phyloP scores from a whole-genome alignment of 805 yeast genomes.

The Zygosaccharomyces kombuchaensis region DNA sequence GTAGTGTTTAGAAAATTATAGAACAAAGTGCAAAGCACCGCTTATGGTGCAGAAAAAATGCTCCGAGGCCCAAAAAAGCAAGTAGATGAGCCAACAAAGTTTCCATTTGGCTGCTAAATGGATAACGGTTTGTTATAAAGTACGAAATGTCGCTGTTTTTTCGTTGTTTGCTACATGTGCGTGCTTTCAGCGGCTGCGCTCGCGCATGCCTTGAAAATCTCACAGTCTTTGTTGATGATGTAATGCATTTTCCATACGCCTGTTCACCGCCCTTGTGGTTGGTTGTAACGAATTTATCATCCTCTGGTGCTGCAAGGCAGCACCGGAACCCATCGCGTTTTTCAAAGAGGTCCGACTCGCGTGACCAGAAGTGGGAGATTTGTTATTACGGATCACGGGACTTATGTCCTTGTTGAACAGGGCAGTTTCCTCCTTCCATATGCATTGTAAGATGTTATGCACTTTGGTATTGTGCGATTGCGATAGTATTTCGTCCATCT shows the following conservation, averaged over 20 bases:
- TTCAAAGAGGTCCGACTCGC: slow-evolving; percentile 18
- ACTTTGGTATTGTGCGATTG: slow-evolving; percentile 22
- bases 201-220: background rate
- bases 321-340: slow-evolving; percentile 15
- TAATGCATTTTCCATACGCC: slow-evolving; percentile 29
- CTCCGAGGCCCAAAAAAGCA: too few relatives aligned
- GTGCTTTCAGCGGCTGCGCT: too few relatives aligned
- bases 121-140: too few relatives aligned
- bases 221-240: slow-evolving; percentile 17
- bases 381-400: slow-evolving; percentile 18
- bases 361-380: slow-evolving; percentile 11
- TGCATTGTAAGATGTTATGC: slow-evolving; percentile 23
- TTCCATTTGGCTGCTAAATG: too few relatives aligned
- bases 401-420: slow-evolving; percentile 25
- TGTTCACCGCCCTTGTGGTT: slow-evolving; percentile 41
- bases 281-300: slow-evolving; percentile 34
- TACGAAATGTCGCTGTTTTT: too few relatives aligned
- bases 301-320: slow-evolving; percentile 26
- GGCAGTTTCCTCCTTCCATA: slow-evolving; percentile 32
- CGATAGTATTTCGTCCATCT: slow-evolving; percentile 19
- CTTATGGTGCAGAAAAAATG: too few relatives aligned
- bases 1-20: too few relatives aligned
- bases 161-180: too few relatives aligned
- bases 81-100: too few relatives aligned
- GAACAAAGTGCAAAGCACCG: too few relatives aligned